phyloP scores from a whole-genome alignment of 495 filamentous ascomycete species.

The Zalerion maritima region DNA sequence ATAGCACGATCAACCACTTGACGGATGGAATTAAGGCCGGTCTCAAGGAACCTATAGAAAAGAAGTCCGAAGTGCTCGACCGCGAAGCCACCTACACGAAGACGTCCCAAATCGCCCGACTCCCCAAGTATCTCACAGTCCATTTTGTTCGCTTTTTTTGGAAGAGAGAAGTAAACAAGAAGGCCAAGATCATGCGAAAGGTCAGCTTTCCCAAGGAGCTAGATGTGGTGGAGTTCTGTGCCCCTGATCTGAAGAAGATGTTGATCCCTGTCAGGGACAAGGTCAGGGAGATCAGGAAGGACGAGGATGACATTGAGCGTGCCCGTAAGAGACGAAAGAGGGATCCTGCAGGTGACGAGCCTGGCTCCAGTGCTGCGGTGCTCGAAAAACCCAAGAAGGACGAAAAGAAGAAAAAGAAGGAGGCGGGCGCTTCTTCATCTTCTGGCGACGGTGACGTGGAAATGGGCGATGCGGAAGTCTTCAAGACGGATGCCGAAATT shows the following conservation, averaged over 20 bases:
- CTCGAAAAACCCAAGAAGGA: constrained; percentile 31
- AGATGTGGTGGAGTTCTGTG: constrained; percentile 89
- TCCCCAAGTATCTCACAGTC: constrained; percentile 91
- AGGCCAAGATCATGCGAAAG: constrained; percentile 98
- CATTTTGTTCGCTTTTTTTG: constrained; percentile 98
- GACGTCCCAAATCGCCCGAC: constrained; percentile 67
- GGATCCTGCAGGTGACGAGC: constrained; percentile 46
- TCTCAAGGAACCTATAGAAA: constrained; percentile 80
- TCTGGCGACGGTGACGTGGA: constrained; percentile 44
- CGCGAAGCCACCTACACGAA: constrained; percentile 78
- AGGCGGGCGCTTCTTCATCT: constrained; percentile 7
- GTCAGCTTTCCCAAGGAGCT: constrained; percentile 90
- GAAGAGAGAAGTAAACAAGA: constrained; percentile 87
- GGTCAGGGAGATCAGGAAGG: constrained; percentile 88
- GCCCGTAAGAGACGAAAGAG: constrained; percentile 77
- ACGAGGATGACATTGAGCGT: constrained; percentile 79
- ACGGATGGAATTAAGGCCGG: constrained; percentile 72
- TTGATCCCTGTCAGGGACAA: constrained; percentile 87
- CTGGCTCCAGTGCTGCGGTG: constrained; percentile 26
- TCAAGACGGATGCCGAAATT: constrained; percentile 86
- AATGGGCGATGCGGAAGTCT: constrained; percentile 55
- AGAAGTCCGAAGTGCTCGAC: constrained; percentile 62
- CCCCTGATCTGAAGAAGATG: constrained; percentile 68
- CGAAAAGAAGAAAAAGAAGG: constrained; percentile 29
- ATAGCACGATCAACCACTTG: constrained; percentile 69